phyloP scores from a whole-genome alignment of 441 rosid genomes.

The Adansonia gregorii region DNA sequence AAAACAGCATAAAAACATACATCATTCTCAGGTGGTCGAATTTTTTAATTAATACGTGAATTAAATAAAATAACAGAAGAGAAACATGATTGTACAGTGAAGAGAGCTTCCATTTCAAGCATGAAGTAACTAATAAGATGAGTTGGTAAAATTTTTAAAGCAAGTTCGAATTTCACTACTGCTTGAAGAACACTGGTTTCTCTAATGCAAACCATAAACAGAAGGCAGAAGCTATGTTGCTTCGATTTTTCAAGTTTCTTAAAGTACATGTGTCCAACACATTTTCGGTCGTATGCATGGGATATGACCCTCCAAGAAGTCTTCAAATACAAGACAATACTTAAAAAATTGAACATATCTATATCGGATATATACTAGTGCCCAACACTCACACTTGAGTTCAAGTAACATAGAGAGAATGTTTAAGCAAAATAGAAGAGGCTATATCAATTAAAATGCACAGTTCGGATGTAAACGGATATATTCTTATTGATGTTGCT shows the following conservation, averaged over 20 bases:
- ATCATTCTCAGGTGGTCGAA: not conserved
- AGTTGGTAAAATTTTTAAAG: not conserved
- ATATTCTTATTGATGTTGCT: not conserved
- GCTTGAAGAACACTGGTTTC: not conserved
- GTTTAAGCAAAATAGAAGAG: not conserved
- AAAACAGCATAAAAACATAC: constrained; percentile 16
- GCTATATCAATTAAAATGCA: not conserved
- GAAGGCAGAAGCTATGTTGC: not conserved
- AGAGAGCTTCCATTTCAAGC: not conserved
- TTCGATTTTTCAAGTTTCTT: too few relatives aligned
- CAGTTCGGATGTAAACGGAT: not conserved
- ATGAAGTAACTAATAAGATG: not conserved
- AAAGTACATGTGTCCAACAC: too few relatives aligned
- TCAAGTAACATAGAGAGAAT: too few relatives aligned
- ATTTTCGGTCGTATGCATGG: too few relatives aligned
- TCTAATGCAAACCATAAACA: not conserved
- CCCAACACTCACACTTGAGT: too few relatives aligned
- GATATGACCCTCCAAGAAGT: too few relatives aligned
- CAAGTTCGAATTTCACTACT: not conserved
- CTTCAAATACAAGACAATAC: too few relatives aligned
- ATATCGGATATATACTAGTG: too few relatives aligned
- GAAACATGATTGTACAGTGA: not conserved
- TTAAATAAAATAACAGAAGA: not conserved
- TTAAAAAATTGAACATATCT: too few relatives aligned
- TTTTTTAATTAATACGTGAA: not conserved